Percentiles rank a stretch among this genome's conserved stretches.
phyloP scores from a whole-genome alignment of 257 asterid species.

The Thymus mandschuricus region DNA sequence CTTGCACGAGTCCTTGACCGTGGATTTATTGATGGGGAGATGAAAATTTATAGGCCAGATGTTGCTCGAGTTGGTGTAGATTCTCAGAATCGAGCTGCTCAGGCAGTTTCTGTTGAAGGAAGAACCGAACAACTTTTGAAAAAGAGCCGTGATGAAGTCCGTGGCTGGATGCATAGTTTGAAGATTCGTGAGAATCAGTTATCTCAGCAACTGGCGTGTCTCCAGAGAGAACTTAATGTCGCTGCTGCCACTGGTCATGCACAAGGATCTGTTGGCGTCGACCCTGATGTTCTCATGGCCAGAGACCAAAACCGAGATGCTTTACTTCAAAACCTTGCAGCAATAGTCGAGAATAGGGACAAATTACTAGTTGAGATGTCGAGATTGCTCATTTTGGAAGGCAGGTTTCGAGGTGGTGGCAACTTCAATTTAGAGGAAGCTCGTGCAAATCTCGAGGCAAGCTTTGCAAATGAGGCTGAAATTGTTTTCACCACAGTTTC shows the following conservation, averaged over 20 bases:
- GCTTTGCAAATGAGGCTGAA: conserved; percentile 99
- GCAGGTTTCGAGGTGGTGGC: conserved; percentile 74
- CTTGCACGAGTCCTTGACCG: conserved; percentile 97
- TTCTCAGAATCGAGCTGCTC: conserved; percentile 97
- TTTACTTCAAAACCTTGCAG: conserved; percentile 86
- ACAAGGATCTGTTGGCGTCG: conserved; percentile 98
- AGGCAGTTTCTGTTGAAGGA: conserved; percentile 97
- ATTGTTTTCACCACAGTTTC: conserved; percentile 96
- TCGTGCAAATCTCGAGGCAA: conserved; percentile 92
- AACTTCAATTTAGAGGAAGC: conserved; percentile 94
- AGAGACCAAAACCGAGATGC: conserved; percentile 92
- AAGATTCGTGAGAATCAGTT: conserved; percentile 78
- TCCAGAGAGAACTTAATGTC: conserved; percentile 82
- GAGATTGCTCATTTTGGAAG: conserved; percentile 80
- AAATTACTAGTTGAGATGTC: conserved; percentile 94
- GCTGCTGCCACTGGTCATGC: conserved; percentile 82
- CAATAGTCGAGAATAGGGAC: conserved; percentile 90
- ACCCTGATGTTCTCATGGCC: conserved; percentile 90
- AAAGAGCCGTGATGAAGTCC: conserved; percentile 84
- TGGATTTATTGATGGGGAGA: conserved; percentile 98
- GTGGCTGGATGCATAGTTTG: conserved; percentile 87
- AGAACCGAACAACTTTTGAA: conserved; percentile 86
- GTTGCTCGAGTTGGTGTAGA: conserved; percentile 99
- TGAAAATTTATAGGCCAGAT: conserved; percentile 95
- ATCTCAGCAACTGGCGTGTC: conserved; percentile 81